Evolutionary conservation across 2,329 filamentous ascomycete genomes (phyloP).

Genomic region (Geosmithia putterillii): DNA sequence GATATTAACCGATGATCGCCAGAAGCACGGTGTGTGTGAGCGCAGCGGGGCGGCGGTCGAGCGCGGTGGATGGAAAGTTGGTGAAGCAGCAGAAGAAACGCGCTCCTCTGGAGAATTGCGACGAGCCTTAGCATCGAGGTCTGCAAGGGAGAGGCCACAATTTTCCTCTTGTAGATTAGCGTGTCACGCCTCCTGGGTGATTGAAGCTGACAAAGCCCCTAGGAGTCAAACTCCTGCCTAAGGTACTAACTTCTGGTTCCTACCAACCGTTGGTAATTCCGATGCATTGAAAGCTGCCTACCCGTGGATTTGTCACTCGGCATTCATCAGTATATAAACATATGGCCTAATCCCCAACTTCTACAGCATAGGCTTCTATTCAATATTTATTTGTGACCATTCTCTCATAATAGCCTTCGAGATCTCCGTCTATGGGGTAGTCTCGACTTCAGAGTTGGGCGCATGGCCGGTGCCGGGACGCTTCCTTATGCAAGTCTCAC

Average conservation of each 20-base stretch:
- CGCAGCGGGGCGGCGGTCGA: not conserved
- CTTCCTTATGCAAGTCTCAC: not conserved
- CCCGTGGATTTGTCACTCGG: no score
- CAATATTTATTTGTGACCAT: no score
- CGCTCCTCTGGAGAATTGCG: conserved; percentile 2
- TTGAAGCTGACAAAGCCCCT: not conserved
- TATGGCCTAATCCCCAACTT: no score
- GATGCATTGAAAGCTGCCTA: no score
- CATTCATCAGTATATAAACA: no score
- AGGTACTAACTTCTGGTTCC: not conserved
- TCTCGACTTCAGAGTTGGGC: not conserved
- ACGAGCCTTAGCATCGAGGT: not conserved
- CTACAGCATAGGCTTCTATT: no score
- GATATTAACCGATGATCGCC: not conserved
- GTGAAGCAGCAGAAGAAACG: conserved; percentile 2
- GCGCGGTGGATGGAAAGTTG: conserved; percentile 1
- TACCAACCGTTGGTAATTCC: not conserved
- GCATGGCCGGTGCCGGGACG: not conserved
- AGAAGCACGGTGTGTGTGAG: not conserved
- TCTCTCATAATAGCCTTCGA: no score
- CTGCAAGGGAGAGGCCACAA: not conserved
- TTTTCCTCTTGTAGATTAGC: not conserved
- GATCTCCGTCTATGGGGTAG: not conserved
- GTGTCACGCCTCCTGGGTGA: not conserved
- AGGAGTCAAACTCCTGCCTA: not conserved